Evolutionary conservation across 495 filamentous ascomycete species (phyloP).

Genomic region (Penicillium samsonianum): DNA sequence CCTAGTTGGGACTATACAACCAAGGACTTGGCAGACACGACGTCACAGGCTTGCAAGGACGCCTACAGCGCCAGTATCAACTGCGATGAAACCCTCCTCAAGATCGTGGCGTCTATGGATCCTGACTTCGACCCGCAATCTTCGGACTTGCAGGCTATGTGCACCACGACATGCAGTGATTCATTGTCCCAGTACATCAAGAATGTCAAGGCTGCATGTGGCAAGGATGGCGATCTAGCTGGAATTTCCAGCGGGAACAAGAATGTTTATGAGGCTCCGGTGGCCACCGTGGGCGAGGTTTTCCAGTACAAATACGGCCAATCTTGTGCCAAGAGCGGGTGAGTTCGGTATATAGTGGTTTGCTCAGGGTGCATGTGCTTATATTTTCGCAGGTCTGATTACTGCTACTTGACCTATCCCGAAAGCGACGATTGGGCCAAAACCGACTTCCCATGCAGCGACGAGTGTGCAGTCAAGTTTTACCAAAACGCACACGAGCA

Average conservation of each 20-base stretch:
- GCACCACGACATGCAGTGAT: constrained; percentile 30
- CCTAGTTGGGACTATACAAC: constrained; percentile 34
- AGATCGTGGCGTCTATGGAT: constrained; percentile 30
- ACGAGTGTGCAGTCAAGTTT: constrained; percentile 29
- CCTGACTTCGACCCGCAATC: constrained; percentile 23
- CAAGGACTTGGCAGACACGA: constrained; percentile 27
- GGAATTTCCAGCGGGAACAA: constrained; percentile 18
- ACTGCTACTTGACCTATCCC: constrained; percentile 29
- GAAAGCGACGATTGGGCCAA: constrained; percentile 19
- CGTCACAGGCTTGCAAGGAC: constrained; percentile 33
- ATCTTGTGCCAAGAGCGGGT: constrained; percentile 29
- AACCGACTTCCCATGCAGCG: constrained; percentile 24
- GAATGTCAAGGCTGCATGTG: constrained; percentile 29
- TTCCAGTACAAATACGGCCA: constrained; percentile 33
- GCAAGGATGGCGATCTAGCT: constrained; percentile 28
- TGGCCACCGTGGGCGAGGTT: constrained; percentile 29
- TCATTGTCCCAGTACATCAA: constrained; percentile 31
- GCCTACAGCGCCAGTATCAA: constrained; percentile 35
- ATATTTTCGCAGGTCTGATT: constrained; percentile 23
- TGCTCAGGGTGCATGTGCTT: constrained; percentile 11
- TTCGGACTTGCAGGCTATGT: constrained; percentile 28
- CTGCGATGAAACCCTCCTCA: constrained; percentile 30
- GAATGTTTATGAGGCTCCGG: constrained; percentile 17
- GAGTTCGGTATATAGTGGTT: constrained; percentile 7
- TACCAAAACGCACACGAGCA: constrained; percentile 30